Evolutionary conservation across 306 rosid species (phyloP), one percentile per base, ranked within the genome.

Genomic region (Glycine latifolia): DNA sequence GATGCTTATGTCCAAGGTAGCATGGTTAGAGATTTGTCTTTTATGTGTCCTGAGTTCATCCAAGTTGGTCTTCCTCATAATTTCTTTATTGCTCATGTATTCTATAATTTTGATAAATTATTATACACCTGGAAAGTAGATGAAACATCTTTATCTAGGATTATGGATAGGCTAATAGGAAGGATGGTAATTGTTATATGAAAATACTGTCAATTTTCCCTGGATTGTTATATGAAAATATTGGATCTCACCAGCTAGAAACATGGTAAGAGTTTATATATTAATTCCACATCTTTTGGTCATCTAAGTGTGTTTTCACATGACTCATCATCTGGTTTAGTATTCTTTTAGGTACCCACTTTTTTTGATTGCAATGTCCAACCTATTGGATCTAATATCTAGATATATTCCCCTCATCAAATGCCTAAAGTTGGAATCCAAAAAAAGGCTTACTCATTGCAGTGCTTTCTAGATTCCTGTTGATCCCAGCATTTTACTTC

Each of bases 1-100:
- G 89, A 95, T 79, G 97, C 94, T 47, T 85, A 52, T 84, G 97
- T 91, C 62, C 91, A 89, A 84, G 94, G 99, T 75, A 97, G 99
- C 71, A 86, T 95, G 83, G 83, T 88, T 12, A 95, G 97, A 79
- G 97, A 93, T 63, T 50, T 93, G 13, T 77, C 89, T 52, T 67
- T 86, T 3, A 91, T 93, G 97, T 77, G 84, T 15, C 95, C 95
- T 5, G 92, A 92, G 52, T 91, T 95, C 83, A 81, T 93, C 47
- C 97, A 95, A 95, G 98, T 91, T 83, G 3, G 67, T 37, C 50
- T 66, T 35, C n/a, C 58, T 7, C 20, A 3, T 14, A 46, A 2
- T 74, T 43, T 10, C 41, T 26, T 73, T 3, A 10, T 10, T 13
- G 4, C 35, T 31, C 12, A 13, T 9, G 0, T 60, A 8, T 60